Base-by-base conservation (phyloP, 306 rosid species). In the Vigna reflexopilosa region DNA sequence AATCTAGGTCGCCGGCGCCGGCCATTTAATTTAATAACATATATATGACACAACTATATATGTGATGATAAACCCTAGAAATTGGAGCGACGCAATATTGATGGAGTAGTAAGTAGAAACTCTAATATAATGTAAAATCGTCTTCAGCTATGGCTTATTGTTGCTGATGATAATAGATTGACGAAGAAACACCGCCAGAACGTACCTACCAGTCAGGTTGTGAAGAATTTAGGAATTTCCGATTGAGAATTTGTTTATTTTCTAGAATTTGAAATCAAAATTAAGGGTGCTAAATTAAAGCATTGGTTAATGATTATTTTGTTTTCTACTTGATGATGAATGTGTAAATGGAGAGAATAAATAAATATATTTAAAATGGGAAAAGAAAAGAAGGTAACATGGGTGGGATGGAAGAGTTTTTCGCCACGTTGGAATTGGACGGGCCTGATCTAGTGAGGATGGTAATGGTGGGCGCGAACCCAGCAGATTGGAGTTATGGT, bases 1-100 rank as follows among this genome's bases (percentile, higher is more conserved):
- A 82, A 77, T 92, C 98, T 4, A 84, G 85, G 63, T 86, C 88
- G 59, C 87, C 90, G 64, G 78, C 65, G 81, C 85, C 88, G 71
- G 98, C 85, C 98, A 95, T 95, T 77, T 50, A 70, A 79, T 65
- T 72, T 28, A 44, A 66, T 36, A 76, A 40, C 72, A 73, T 38
- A 63, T 22, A 77, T 4, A 47, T 30, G 2, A 44, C 16, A 38
- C 12, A 26, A 36, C 10, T 9, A 14, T 13, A 2, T 13, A 26
- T n/a, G 17, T n/a, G 75, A 71, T 77, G 79, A 71, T 77, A 77
- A 87, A 83, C 83, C 91, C 90, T 81, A 89, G 73, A 74, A 82
- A 32, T 34, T 73, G 83, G 62, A 77, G 84, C 42, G 34, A 54
- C 48, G 2, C 26, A 34, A 67, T 4, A 42, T 42, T 8, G 67